Conservation (phyloP, 352 stramenopile species). For the Phytopythium helicoides region DNA sequence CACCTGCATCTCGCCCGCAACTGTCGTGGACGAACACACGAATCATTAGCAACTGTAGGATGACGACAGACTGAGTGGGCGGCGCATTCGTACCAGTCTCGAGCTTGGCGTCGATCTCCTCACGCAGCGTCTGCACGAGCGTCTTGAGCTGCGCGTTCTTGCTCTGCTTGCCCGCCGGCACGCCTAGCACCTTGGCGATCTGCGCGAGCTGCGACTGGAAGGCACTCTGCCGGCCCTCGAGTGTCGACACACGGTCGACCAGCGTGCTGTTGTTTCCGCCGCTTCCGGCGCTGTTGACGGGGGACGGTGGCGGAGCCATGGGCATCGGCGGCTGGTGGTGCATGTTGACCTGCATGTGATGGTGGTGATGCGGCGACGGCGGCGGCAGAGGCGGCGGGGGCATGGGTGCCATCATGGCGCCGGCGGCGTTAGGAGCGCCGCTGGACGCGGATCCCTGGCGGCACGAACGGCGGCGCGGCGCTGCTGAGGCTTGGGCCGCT, state of each 20-base stretch:
- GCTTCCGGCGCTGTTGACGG: neutral
- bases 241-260: constrained; percentile 47
- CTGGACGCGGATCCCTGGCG: constrained; percentile 2
- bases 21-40: constrained; percentile 5
- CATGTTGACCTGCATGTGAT: constrained; percentile 1
- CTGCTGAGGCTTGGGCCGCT: constrained; percentile 1
- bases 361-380: neutral
- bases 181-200: constrained; percentile 53
- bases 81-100: neutral
- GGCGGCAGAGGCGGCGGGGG: neutral
- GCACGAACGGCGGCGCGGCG: neutral
- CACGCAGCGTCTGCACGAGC: constrained; percentile 37
- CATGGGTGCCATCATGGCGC: constrained; percentile 1
- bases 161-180: constrained; percentile 56
- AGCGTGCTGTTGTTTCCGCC: neutral
- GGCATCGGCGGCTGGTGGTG: constrained; percentile 2
- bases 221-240: constrained; percentile 61
- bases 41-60: neutral
- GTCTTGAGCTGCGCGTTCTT: constrained; percentile 72
- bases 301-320: neutral
- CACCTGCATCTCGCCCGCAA: constrained; percentile 14
- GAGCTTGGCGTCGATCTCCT: constrained; percentile 21
- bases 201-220: constrained; percentile 76
- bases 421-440: neutral
- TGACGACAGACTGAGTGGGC: constrained; percentile 2